Evolutionary conservation across 2,329 filamentous ascomycete genomes (phyloP), one percentile per base, ranked within the genome.

Genomic region (Sporothrix globosa): DNA sequence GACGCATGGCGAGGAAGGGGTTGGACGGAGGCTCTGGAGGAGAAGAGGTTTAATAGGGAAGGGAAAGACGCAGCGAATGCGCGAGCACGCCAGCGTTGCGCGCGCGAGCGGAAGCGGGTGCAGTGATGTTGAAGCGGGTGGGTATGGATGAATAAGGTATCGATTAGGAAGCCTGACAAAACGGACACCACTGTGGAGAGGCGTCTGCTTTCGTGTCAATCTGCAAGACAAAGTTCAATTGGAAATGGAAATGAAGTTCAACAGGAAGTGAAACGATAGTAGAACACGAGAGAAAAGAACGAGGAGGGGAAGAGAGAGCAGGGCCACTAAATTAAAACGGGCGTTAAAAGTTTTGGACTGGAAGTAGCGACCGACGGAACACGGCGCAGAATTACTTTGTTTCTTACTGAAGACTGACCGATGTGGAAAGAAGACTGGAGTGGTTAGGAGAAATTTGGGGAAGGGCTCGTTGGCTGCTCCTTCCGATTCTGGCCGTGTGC

Each of bases 401-500:
- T 67, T 44, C 65, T 67, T 56, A 53, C 65, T 54, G 65, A 56
- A 67, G 65, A 54, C 34, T 67, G 61, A 50, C 61, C 63, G 63
- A 68, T 34, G 13, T 46, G 67, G 21, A 60, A 60, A 68, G 50
- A 68, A 60, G 68, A 54, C 41, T 34, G 69, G 66, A 50, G 65
- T 48, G n/a, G 24, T 13, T 66, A 34, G 34, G 34, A 34, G 34
- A 34, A 34, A 39, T 30, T 44, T 21, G 53, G 34, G 48, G 11
- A 50, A 2, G 7, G 46, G 53, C 19, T 24, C 63, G 46, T 56
- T 48, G 27, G 66, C n/a, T 63, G 56, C n/a, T 58, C 66, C 52
- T 71, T 71, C 70, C 70, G 70, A 53, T 66, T 69, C 27, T 71
- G 70, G 70, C 67, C 70, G 70, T 66, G 66, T 52, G 58, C 53